Evolutionary conservation across 805 yeast genomes (phyloP).

Genomic region (Kodamaea nitidulidarum): DNA sequence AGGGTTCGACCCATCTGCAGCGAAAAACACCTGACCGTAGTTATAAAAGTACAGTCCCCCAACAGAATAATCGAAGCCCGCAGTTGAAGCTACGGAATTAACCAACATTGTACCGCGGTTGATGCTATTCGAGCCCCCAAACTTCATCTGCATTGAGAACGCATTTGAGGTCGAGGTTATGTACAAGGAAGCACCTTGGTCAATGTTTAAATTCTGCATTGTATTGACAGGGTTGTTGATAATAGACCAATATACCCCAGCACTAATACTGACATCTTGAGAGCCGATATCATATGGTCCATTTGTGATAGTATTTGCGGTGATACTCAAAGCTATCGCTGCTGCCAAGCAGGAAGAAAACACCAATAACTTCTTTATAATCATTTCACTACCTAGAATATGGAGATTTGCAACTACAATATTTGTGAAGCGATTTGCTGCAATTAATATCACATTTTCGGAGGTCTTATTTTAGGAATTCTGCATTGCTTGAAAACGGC

Average conservation of each 20-base stretch:
- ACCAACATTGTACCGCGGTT: slow-evolving; percentile 17
- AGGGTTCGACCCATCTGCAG: slow-evolving; percentile 8
- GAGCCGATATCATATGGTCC: slow-evolving; percentile 10
- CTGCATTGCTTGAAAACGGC: too few relatives aligned
- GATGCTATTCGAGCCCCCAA: slow-evolving; percentile 5
- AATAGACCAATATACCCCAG: slow-evolving; percentile 17
- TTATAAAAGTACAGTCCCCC: slow-evolving; percentile 7
- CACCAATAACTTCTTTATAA: too few relatives aligned
- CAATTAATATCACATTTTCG: too few relatives aligned
- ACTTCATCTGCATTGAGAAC: too few relatives aligned
- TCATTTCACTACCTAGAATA: too few relatives aligned
- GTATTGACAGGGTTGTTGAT: slow-evolving; percentile 11
- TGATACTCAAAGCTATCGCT: slow-evolving; percentile 12
- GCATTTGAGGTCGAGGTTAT: slow-evolving; percentile 8
- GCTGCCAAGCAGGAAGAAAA: too few relatives aligned
- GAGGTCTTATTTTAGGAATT: too few relatives aligned
- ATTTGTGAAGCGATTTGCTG: too few relatives aligned
- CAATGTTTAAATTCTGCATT: slow-evolving; percentile 13
- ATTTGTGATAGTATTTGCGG: slow-evolving; percentile 12
- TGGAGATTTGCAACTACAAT: too few relatives aligned
- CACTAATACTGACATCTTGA: slow-evolving; percentile 16
- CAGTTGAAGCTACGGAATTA: slow-evolving; percentile 11
- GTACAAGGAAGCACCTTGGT: slow-evolving; percentile 15
- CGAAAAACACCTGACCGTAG: slow-evolving; percentile 10
- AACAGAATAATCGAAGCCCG: slow-evolving; percentile 6